These are phyloP conservation scores for Metarhizium humberi DNA, from an alignment of 2,329 filamentous ascomycete genomes.

Conservation along the genomic window DNA sequence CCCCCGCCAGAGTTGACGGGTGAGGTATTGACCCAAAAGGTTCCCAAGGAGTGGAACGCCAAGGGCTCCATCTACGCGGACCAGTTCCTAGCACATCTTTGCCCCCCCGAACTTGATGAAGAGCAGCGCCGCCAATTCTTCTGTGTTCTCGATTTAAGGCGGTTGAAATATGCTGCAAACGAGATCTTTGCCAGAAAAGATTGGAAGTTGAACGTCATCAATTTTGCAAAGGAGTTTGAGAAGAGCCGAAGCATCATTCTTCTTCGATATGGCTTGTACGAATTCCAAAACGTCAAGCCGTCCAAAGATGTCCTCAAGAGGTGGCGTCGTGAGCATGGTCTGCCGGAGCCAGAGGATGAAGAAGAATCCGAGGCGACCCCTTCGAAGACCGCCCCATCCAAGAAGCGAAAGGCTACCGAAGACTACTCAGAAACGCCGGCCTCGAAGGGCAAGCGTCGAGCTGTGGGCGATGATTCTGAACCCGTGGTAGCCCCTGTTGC, in stretches of 20 bases:
- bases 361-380: slow-evolving; percentile 21
- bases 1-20: slow-evolving; percentile 47
- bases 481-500: slow-evolving; percentile 15
- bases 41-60: slow-evolving; percentile 42
- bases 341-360: slow-evolving; percentile 41
- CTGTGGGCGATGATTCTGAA: slow-evolving; percentile 29
- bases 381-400: slow-evolving; percentile 19
- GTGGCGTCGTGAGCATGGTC: slow-evolving; percentile 47
- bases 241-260: slow-evolving; percentile 54
- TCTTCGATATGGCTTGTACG: slow-evolving; percentile 51
- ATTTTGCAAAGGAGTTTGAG: slow-evolving; percentile 56
- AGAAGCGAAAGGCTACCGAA: slow-evolving; percentile 51
- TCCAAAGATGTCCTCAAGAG: slow-evolving; percentile 47
- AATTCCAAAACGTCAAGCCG: slow-evolving; percentile 53
- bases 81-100: slow-evolving; percentile 48
- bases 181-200: slow-evolving; percentile 52
- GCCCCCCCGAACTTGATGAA: slow-evolving; percentile 47
- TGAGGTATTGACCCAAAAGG: slow-evolving; percentile 41
- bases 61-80: slow-evolving; percentile 50
- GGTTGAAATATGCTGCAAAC: slow-evolving; percentile 52
- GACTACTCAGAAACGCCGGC: slow-evolving; percentile 31
- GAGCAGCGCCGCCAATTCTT: slow-evolving; percentile 53
- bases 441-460: slow-evolving; percentile 41
- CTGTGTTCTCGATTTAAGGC: slow-evolving; percentile 51
- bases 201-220: slow-evolving; percentile 53